Conservation (phyloP, 257 asterid species). For the Solanum virginianum region DNA sequence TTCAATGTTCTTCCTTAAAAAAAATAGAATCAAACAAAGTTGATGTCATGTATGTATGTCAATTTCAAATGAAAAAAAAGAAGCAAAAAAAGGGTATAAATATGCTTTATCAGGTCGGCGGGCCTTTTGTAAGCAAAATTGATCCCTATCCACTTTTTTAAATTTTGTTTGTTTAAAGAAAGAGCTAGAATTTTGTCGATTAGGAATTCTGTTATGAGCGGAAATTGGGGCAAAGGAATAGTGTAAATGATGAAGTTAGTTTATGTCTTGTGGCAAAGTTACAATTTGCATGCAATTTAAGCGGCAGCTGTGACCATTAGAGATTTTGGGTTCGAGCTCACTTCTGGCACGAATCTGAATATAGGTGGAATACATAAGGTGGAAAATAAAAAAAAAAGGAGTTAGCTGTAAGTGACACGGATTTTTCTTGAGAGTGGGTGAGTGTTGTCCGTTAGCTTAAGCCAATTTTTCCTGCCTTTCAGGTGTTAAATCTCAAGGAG, state of each 20-base stretch:
- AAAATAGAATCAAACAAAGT: no score
- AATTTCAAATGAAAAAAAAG: background rate
- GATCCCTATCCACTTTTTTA: background rate
- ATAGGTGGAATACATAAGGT: no score
- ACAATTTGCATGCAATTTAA: background rate
- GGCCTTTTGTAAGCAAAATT: background rate
- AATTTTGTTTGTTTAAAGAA: background rate
- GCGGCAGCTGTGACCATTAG: no score
- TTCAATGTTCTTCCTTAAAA: no score
- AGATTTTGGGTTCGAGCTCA: no score
- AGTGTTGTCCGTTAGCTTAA: background rate
- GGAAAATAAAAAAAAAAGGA: no score
- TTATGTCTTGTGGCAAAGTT: background rate
- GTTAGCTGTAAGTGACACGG: background rate
- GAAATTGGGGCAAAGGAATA: background rate
- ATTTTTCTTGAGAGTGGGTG: background rate
- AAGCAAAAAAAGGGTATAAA: background rate
- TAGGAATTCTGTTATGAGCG: background rate
- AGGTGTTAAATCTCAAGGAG: background rate
- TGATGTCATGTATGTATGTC: background rate
- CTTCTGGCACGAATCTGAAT: no score
- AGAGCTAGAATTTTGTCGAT: background rate
- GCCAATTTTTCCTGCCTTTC: background rate
- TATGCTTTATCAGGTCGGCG: background rate
- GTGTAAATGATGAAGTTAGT: background rate